These are phyloP conservation scores for Russula ochroleuca DNA, from an alignment of 768 basidiomycete genomes.

Conservation along the genomic window DNA sequence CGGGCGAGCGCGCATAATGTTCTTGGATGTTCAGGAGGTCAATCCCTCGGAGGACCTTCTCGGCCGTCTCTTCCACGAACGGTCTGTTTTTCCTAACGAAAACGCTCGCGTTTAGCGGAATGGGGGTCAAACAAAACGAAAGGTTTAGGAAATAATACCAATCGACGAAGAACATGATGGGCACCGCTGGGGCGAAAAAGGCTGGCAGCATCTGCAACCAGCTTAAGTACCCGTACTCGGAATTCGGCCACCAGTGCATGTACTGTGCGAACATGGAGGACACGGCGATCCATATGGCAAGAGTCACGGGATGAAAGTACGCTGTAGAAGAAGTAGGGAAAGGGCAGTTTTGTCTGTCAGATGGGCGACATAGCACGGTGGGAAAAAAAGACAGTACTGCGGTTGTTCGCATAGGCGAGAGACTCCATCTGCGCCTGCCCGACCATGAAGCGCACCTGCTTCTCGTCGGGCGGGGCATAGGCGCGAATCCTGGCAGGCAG, in stretches of 20 bases:
- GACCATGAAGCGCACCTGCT: constrained; percentile 56
- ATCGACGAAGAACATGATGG: constrained; percentile 62
- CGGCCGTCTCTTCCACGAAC: constrained; percentile 53
- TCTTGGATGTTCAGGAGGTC: constrained; percentile 51
- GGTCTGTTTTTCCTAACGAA: constrained; percentile 77
- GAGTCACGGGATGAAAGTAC: constrained; percentile 53
- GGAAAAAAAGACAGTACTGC: constrained; percentile 37
- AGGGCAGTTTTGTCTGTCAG: background rate
- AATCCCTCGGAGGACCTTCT: constrained; percentile 47
- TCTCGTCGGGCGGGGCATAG: constrained; percentile 50
- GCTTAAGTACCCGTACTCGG: constrained; percentile 41
- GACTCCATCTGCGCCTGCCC: constrained; percentile 64
- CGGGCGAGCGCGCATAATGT: constrained; percentile 57
- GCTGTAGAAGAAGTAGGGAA: constrained; percentile 34
- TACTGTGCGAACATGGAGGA: constrained; percentile 55
- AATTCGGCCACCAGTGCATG: constrained; percentile 66
- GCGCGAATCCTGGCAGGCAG: constrained; percentile 48
- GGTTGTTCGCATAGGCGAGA: constrained; percentile 62
- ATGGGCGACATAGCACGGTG: background rate
- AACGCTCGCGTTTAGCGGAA: too few species aligned
- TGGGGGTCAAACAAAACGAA: too few species aligned
- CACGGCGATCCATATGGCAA: constrained; percentile 58
- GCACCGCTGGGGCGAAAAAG: constrained; percentile 58
- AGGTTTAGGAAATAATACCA: too few species aligned
- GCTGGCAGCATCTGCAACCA: constrained; percentile 62